Evolutionary conservation across 2,329 filamentous ascomycete species (phyloP).

Genomic region (Setomelanomma holmii): DNA sequence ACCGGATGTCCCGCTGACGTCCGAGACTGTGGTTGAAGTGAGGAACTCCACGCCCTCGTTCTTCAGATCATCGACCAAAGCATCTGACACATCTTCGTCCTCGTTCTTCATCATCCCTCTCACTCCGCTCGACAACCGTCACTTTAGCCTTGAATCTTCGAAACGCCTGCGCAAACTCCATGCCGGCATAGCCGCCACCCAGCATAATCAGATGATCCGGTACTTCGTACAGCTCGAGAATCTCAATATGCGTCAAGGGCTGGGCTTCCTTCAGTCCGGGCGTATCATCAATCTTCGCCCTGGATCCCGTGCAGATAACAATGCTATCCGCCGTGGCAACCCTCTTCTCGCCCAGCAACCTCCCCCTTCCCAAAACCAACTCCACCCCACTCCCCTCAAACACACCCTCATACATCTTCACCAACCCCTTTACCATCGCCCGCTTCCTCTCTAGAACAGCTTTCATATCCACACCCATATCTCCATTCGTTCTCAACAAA

Average conservation of each 20-base stretch:
- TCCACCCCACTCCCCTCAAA: conserved; percentile 13
- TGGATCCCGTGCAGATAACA: conserved; percentile 21
- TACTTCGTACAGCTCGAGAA: conserved; percentile 13
- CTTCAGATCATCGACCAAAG: conserved; percentile 11
- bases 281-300: conserved; percentile 14
- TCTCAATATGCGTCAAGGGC: conserved; percentile 18
- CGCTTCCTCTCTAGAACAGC: conserved; percentile 12
- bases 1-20: conserved; percentile 10
- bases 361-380: conserved; percentile 13
- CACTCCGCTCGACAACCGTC: conserved; percentile 15
- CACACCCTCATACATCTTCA: conserved; percentile 14
- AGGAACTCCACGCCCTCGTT: conserved; percentile 12
- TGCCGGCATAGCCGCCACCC: conserved; percentile 18
- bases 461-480: conserved; percentile 6
- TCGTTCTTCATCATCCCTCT: conserved; percentile 15
- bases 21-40: conserved; percentile 2
- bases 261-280: conserved; percentile 15
- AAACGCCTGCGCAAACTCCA: conserved; percentile 22
- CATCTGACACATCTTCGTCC: conserved; percentile 16
- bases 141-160: conserved; percentile 16
- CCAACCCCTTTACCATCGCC: conserved; percentile 16
- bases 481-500: conserved; percentile 4
- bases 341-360: conserved; percentile 13
- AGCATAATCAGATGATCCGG: conserved; percentile 18
- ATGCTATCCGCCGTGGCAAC: conserved; percentile 18